Evolutionary conservation across 768 basidiomycete species (phyloP).

Genomic region (Leccinum disarticulatum): DNA sequence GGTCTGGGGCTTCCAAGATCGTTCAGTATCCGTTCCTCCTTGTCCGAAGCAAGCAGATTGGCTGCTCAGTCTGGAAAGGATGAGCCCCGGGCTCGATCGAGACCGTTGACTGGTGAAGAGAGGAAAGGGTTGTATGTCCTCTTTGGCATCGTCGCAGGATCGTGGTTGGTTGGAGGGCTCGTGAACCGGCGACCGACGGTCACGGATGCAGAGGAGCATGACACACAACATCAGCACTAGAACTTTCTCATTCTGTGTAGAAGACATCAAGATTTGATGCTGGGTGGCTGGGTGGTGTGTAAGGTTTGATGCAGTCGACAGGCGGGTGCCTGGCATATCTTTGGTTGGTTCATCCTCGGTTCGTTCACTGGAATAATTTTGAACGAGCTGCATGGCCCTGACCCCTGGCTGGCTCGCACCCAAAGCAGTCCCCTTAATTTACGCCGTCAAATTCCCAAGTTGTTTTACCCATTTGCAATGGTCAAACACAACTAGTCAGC

Average conservation of each 20-base stretch:
- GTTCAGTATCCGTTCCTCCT: conserved; percentile 23
- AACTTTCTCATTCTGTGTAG: conserved; percentile 4
- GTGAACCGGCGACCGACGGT: conserved; percentile 14
- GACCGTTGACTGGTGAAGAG: conserved; percentile 45
- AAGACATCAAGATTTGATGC: background rate
- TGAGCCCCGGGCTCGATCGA: conserved; percentile 22
- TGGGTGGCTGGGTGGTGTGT: background rate
- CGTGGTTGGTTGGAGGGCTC: conserved; percentile 45
- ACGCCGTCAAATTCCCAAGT: background rate
- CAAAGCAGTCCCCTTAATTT: background rate
- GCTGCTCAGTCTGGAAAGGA: conserved; percentile 19
- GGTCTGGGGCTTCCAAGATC: conserved; percentile 38
- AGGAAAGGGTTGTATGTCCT: conserved; percentile 47
- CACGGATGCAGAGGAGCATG: conserved; percentile 10
- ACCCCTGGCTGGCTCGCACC: background rate
- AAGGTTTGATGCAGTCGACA: background rate
- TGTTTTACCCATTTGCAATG: background rate
- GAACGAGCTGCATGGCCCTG: background rate
- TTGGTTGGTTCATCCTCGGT: background rate
- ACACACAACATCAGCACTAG: conserved; percentile 16
- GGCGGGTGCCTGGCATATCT: background rate
- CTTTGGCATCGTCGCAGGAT: conserved; percentile 47
- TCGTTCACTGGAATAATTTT: background rate
- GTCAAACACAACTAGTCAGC: conserved; percentile 2
- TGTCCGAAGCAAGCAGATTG: conserved; percentile 8